These are phyloP conservation scores for Neurospora sp. DNA, from an alignment of 495 filamentous ascomycete genomes.

Conservation along the genomic window DNA sequence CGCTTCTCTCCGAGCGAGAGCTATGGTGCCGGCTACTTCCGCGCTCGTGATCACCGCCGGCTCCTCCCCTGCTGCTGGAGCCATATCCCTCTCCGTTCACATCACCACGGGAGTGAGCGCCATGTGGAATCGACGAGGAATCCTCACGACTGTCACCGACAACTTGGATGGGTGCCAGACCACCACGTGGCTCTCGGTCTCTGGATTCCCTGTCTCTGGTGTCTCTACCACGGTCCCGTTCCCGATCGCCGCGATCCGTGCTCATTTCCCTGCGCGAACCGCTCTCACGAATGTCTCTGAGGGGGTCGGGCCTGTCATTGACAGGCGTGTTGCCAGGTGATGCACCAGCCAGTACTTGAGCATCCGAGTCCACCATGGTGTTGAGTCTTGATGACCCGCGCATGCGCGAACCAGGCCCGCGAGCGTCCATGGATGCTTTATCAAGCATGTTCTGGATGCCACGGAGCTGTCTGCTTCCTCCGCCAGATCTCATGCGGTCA, in stretches of 20 bases:
- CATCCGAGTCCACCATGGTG: constrained; percentile 35
- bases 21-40: constrained; percentile 33
- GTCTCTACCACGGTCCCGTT: background rate
- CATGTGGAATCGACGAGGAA: background rate
- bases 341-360: constrained; percentile 37
- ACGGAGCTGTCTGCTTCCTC: constrained; percentile 31
- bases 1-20: constrained; percentile 28
- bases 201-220: background rate
- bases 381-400: constrained; percentile 21
- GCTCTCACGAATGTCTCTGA: constrained; percentile 15
- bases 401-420: constrained; percentile 24
- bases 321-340: constrained; percentile 36
- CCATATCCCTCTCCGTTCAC: constrained; percentile 26
- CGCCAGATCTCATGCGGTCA: constrained; percentile 35
- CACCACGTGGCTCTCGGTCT: constrained; percentile 3
- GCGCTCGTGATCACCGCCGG: constrained; percentile 30
- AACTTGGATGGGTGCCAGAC: constrained; percentile 19
- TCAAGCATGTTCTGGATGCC: constrained; percentile 44
- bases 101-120: background rate
- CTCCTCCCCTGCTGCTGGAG: constrained; percentile 13
- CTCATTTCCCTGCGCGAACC: constrained; percentile 12
- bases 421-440: constrained; percentile 26
- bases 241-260: constrained; percentile 6
- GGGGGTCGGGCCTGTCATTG: constrained; percentile 31
- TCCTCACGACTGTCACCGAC: constrained; percentile 21